These are phyloP conservation scores for Hypoxylon fragiforme DNA, from an alignment of 495 filamentous ascomycete genomes.

Conservation along the genomic window DNA sequence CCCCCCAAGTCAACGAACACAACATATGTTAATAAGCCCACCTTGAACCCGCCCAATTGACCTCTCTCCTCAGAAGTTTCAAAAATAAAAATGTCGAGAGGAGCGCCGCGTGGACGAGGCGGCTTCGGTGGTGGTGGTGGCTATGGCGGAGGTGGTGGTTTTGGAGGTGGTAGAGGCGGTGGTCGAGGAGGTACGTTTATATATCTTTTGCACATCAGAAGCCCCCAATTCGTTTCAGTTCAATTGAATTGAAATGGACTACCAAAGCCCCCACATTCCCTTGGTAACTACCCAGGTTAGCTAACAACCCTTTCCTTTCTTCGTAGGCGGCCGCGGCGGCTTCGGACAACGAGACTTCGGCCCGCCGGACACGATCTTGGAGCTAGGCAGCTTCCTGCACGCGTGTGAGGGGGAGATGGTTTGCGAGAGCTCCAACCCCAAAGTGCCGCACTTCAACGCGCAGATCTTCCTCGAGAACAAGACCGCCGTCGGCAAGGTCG, in stretches of 20 bases:
- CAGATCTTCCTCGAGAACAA: slow-evolving; percentile 99
- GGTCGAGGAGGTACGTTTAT: slow-evolving; percentile 36
- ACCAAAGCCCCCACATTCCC: too few species aligned
- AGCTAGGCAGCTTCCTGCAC: slow-evolving; percentile 93
- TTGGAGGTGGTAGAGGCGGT: slow-evolving; percentile 19
- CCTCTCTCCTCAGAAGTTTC: slow-evolving; percentile 4
- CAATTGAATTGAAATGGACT: too few species aligned
- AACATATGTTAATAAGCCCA: too few species aligned
- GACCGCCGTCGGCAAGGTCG: slow-evolving; percentile 86
- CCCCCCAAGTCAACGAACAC: too few species aligned
- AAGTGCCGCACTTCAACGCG: slow-evolving; percentile 98
- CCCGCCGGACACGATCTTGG: slow-evolving; percentile 56
- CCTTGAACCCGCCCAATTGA: too few species aligned
- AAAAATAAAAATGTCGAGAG: slow-evolving; percentile 41
- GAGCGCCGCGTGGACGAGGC: slow-evolving; percentile 41
- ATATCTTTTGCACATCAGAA: too few species aligned
- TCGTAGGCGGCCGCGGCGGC: slow-evolving; percentile 52
- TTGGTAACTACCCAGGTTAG: not conserved
- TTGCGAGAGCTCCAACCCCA: slow-evolving; percentile 88
- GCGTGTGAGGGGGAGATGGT: slow-evolving; percentile 95
- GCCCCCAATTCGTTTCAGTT: too few species aligned
- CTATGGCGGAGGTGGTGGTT: slow-evolving; percentile 23
- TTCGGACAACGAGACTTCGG: slow-evolving; percentile 57
- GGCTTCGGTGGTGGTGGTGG: slow-evolving; percentile 35
- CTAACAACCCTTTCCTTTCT: not conserved